These are phyloP conservation scores for Trichocladium uniseriatum DNA, from an alignment of 495 filamentous ascomycete species.

Conservation along the genomic window DNA sequence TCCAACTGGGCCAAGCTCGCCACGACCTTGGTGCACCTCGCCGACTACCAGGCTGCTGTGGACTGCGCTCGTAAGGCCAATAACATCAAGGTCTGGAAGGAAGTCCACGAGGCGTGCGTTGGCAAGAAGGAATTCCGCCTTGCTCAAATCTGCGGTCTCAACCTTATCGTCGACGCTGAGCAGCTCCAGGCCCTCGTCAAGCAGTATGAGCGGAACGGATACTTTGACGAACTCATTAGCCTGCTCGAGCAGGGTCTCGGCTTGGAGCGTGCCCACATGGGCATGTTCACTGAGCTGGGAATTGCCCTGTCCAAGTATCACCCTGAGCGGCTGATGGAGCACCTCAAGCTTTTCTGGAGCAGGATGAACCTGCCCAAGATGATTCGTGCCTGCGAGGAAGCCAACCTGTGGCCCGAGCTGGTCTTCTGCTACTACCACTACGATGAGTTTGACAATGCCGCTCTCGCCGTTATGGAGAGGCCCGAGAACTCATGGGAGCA, in stretches of 20 bases:
- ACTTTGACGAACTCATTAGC: conserved; percentile 95
- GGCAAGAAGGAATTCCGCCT: conserved; percentile 98
- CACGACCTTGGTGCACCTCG: conserved; percentile 89
- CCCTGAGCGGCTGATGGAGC: conserved; percentile 95
- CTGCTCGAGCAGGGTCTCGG: conserved; percentile 94
- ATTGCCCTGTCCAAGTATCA: conserved; percentile 95
- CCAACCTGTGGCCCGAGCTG: conserved; percentile 93
- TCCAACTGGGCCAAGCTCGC: conserved; percentile 99
- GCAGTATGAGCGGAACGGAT: conserved; percentile 94
- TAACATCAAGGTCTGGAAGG: conserved; percentile 99
- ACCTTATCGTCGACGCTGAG: conserved; percentile 96
- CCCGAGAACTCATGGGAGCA: conserved; percentile 98
- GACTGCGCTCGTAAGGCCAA: conserved; percentile 99
- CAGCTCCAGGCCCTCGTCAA: conserved; percentile 87
- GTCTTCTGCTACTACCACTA: conserved; percentile 99
- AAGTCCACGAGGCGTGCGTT: conserved; percentile 95
- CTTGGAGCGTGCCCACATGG: conserved; percentile 70
- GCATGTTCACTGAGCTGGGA: conserved; percentile 95
- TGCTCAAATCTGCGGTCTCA: conserved; percentile 97
- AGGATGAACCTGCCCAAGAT: conserved; percentile 98
- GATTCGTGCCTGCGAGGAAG: conserved; percentile 90
- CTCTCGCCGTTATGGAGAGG: conserved; percentile 98
- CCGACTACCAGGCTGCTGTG: conserved; percentile 95
- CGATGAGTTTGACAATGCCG: conserved; percentile 98
- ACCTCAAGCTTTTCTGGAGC: conserved; percentile 97